Conservation (phyloP, 139 green algal species). For the Desmodesmus armatus region DNA sequence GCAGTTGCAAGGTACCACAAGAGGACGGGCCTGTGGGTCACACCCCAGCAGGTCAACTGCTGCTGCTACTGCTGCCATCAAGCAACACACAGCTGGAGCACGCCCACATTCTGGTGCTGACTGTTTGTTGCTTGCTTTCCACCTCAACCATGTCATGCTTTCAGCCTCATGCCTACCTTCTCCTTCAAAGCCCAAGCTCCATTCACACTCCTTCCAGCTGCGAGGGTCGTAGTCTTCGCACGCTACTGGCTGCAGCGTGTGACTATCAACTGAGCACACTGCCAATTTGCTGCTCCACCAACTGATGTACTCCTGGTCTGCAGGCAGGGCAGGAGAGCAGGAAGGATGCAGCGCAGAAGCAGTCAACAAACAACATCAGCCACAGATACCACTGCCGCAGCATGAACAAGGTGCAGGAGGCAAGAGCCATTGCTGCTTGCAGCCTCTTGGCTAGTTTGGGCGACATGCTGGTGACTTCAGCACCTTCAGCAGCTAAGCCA, state of each 20-base stretch:
- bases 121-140: too few relatives aligned
- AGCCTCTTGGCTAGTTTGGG: too few relatives aligned
- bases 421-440: not conserved
- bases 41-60: too few relatives aligned
- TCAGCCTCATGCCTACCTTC: too few relatives aligned
- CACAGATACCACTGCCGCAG: not conserved
- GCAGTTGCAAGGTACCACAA: too few relatives aligned
- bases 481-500: too few relatives aligned
- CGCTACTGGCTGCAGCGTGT: slow-evolving; percentile 38
- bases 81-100: too few relatives aligned
- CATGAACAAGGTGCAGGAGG: not conserved
- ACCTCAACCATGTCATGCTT: too few relatives aligned
- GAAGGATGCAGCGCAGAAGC: not conserved
- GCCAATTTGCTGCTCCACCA: slow-evolving; percentile 47
- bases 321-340: not conserved
- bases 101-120: too few relatives aligned
- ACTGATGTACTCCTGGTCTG: slow-evolving; percentile 40
- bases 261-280: slow-evolving; percentile 37
- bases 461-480: too few relatives aligned
- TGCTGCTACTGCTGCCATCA: too few relatives aligned
- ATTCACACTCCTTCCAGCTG: slow-evolving; percentile 46
- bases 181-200: slow-evolving; percentile 50
- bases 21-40: too few relatives aligned
- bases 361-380: not conserved
- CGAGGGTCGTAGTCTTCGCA: slow-evolving; percentile 50